Conservation (phyloP, 1,284 basidiomycete species). For the Neonothopanus nambi region DNA sequence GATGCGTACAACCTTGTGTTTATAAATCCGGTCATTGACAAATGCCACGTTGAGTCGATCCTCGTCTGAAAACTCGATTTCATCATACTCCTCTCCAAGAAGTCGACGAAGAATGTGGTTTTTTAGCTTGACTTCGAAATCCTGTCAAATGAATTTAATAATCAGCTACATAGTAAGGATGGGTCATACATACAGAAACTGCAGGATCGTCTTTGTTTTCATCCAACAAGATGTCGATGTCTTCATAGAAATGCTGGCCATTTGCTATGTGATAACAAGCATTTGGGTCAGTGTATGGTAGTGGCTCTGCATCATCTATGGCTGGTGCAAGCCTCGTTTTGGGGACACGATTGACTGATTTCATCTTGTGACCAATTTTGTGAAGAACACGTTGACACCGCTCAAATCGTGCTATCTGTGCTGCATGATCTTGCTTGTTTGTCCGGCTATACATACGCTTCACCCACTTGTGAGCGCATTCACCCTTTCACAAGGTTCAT, state of each 20-base stretch:
- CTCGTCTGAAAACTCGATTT: not conserved
- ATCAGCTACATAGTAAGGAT: not conserved
- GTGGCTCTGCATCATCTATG: slow-evolving; percentile 15
- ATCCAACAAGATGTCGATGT: not conserved
- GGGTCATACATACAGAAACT: not conserved
- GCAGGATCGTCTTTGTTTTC: not conserved
- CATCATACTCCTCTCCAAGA: not conserved
- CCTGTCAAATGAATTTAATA: not conserved
- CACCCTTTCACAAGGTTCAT: slow-evolving; percentile 26
- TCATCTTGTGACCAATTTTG: not conserved
- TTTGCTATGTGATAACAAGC: slow-evolving; percentile 21
- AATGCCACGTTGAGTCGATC: slow-evolving; percentile 11
- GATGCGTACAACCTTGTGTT: slow-evolving; percentile 17
- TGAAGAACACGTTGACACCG: too few species aligned
- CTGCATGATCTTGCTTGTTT: slow-evolving; percentile 28
- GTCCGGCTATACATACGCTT: slow-evolving; percentile 32
- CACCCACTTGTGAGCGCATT: slow-evolving; percentile 30
- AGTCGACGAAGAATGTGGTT: not conserved
- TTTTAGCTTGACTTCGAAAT: slow-evolving; percentile 7
- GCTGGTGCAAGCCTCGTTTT: not conserved
- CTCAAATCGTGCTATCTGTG: slow-evolving; percentile 29
- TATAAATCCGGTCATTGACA: slow-evolving; percentile 15
- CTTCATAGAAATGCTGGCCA: not conserved
- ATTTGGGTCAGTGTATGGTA: slow-evolving; percentile 13
- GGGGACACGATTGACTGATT: not conserved